Conservation (phyloP, 2,329 filamentous ascomycete species). For the Stagonosporopsis vannaccii region DNA sequence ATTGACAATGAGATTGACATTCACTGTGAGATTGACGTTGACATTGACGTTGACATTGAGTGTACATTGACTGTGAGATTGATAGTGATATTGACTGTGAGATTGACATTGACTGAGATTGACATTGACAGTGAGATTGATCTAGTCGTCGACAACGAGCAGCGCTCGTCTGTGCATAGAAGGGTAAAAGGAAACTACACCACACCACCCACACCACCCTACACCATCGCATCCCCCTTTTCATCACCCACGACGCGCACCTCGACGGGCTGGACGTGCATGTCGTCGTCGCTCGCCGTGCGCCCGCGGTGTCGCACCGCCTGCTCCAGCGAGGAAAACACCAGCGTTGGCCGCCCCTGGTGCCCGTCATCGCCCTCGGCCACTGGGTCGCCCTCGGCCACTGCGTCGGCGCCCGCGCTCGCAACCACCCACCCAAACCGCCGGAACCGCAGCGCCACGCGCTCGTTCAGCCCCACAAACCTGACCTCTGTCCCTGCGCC, state of each 20-base stretch:
- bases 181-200: too few relatives aligned
- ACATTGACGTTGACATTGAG: too few relatives aligned
- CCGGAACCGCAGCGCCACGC: slow-evolving; percentile 45
- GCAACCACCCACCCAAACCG: slow-evolving; percentile 44
- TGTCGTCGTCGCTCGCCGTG: slow-evolving; percentile 17
- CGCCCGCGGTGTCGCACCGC: slow-evolving; percentile 21
- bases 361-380: background rate
- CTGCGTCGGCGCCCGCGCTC: background rate
- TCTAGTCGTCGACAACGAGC: too few relatives aligned
- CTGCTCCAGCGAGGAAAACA: slow-evolving; percentile 25
- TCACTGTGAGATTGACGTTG: too few relatives aligned
- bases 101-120: too few relatives aligned
- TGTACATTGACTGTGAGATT: too few relatives aligned
- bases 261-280: slow-evolving; percentile 19
- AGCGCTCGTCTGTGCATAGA: too few relatives aligned
- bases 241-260: slow-evolving; percentile 25
- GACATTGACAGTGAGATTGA: too few relatives aligned
- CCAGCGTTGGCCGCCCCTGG: slow-evolving; percentile 8
- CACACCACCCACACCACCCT: too few relatives aligned
- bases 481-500: slow-evolving; percentile 57
- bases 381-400: slow-evolving; percentile 8
- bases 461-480: slow-evolving; percentile 58
- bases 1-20: too few relatives aligned
- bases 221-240: slow-evolving; percentile 18
- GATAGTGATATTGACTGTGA: too few relatives aligned